Evolutionary conservation across 1,284 basidiomycete species (phyloP).

Genomic region (Cutaneotrichosporon sp.): DNA sequence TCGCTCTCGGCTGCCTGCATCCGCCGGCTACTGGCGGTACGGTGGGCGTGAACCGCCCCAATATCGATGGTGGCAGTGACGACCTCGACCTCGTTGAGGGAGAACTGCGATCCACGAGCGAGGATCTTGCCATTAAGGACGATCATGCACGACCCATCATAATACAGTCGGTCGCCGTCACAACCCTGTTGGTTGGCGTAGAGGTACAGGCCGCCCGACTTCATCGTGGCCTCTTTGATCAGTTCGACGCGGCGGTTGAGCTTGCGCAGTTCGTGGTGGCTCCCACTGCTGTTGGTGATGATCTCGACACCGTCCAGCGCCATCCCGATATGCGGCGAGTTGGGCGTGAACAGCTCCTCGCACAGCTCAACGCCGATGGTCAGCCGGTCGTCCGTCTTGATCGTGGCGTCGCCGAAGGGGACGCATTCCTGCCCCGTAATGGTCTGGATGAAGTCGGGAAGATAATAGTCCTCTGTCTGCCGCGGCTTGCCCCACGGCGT

Average conservation of each 20-base stretch:
- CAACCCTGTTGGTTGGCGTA: constrained; percentile 99
- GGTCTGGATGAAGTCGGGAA: constrained; percentile 80
- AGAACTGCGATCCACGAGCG: constrained; percentile 95
- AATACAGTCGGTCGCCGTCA: constrained; percentile 95
- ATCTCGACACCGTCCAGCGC: constrained; percentile 97
- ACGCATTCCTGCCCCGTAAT: constrained; percentile 87
- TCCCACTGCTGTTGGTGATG: constrained; percentile 95
- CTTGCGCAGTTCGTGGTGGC: constrained; percentile 96
- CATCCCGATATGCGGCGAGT: constrained; percentile 96
- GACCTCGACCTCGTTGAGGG: constrained; percentile 91
- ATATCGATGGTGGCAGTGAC: constrained; percentile 93
- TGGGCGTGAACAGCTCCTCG: constrained; percentile 95
- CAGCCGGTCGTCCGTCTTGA: constrained; percentile 91
- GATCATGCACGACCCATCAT: constrained; percentile 95
- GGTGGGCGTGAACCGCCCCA: constrained; percentile 86
- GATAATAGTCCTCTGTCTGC: constrained; percentile 81
- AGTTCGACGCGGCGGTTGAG: constrained; percentile 86
- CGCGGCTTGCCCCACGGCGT: constrained; percentile 91
- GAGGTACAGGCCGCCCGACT: constrained; percentile 95
- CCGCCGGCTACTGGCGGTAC: constrained; percentile 74
- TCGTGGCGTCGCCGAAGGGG: constrained; percentile 91
- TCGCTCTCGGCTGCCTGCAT: constrained; percentile 81
- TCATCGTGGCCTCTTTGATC: constrained; percentile 94
- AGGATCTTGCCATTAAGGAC: constrained; percentile 89
- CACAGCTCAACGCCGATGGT: constrained; percentile 88